Evolutionary conservation across 1,139 yeast genomes (phyloP), one percentile per base, ranked within the genome.

Genomic region (Pichia sp.): DNA sequence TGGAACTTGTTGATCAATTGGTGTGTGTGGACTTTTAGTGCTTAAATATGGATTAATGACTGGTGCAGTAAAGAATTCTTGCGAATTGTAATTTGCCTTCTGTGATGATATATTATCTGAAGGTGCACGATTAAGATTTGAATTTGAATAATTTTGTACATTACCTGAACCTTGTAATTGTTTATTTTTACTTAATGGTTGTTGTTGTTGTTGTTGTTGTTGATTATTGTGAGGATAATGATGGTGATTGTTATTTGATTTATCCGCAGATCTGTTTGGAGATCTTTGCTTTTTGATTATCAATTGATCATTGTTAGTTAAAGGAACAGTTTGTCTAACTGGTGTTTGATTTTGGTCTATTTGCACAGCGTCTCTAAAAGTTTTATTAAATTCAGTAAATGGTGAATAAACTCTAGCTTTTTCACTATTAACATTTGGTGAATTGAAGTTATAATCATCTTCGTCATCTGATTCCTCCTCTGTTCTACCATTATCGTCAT

Each of bases 301-400:
- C 13, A 49, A 29, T 7, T 45, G 46, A 16, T 34, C 40, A 27
- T 38, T 37, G 23, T 26, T 34, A 16, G 42, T 16, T 3, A 16
- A 24, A 13, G 20, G 24, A 34, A 13, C 26, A 20, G 13, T 12
- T 5, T 41, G 16, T 18, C 20, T 41, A n/a, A 15, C 8, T 25
- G 24, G 18, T 23, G 3, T 36, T 15, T 36, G 42, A 30, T 53
- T 53, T 4, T 13, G 18, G 30, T 53, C 55, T 8, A 48, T 47
- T 38, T 51, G 49, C 49, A 63, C 52, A 1, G 67, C 56, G 50
- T 62, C 63, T 37, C 66, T 65, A 55, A 74, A 75, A 48, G 75
- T 76, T 42, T 70, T 69, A 56, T 72, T 73, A 61, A 78, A 76
- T 53, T 76, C 80, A 35, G 75, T 63, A 58, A 76, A 77, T 53